Conservation (phyloP, 75 land plant genomes). For the Azolla pinnata region DNA sequence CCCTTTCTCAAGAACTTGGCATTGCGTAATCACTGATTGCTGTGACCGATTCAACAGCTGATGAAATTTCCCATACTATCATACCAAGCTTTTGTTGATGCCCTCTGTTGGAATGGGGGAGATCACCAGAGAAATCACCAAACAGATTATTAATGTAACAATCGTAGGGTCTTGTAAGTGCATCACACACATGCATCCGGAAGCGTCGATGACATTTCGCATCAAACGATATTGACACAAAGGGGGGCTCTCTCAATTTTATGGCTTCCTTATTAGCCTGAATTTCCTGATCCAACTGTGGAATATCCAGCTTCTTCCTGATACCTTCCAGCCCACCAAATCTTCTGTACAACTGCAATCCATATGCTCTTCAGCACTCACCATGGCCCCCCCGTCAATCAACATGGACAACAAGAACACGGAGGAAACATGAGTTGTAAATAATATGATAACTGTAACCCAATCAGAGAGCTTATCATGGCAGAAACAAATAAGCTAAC, state of each 20-base stretch:
- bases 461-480: too few relatives aligned
- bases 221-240: constrained; percentile 62
- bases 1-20: too few relatives aligned
- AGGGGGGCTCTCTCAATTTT: constrained; percentile 41
- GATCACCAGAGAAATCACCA: constrained; percentile 65
- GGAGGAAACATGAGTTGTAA: not conserved
- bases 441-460: too few relatives aligned
- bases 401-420: not conserved
- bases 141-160: constrained; percentile 65
- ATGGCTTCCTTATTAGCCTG: constrained; percentile 19
- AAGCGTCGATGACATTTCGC: constrained; percentile 52
- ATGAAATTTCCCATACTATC: constrained; percentile 88
- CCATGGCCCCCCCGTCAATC: too few relatives aligned
- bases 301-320: not conserved
- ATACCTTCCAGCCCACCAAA: constrained; percentile 1
- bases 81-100: constrained; percentile 72
- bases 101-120: constrained; percentile 78
- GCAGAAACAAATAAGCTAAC: too few relatives aligned
- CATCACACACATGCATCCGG: constrained; percentile 90
- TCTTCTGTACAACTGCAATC: not conserved
- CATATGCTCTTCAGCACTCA: too few relatives aligned
- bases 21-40: too few relatives aligned
- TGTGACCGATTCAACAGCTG: too few relatives aligned
- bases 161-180: constrained; percentile 85
- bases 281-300: constrained; percentile 26